Evolutionary conservation across 768 basidiomycete genomes (phyloP), one percentile per base, ranked within the genome.

Genomic region (Russula ochroleuca): DNA sequence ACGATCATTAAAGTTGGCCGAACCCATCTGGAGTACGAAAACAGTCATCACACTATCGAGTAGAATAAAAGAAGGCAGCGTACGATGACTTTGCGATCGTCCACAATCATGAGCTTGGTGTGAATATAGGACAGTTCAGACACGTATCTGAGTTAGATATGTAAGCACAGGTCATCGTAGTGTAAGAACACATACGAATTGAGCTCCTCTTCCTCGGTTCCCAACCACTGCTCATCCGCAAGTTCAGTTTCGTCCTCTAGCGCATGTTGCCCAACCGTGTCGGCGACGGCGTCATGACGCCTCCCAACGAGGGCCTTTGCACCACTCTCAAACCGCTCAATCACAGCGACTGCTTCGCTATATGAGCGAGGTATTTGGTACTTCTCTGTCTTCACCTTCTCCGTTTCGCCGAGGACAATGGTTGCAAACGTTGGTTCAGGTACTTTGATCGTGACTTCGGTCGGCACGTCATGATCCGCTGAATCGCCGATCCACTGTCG

Each of bases 81-180:
- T 68, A 92, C 91, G 67, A 98, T 92, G 49, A 97, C 94, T 40
- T 86, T 80, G 37, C 84, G 80, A 71, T 98, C 95, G 70, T 97
- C 95, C 40, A 97, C 92, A 58, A 96, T 91, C 94, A 97, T 96
- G 28, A 96, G 73, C 78, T 94, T 94, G 25, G 84, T 85, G 72
- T 94, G 92, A 63, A 94, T 92, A 69, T 93, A 93, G 23, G 88
- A 75, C 68, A 89, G 66, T 75, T 92, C 88, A n/a, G 87, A 85
- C 21, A 91, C 84, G 74, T 91, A 92, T 58, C 88, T 88, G 14
- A 43, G 37, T 21, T 70, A 68, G 53, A 75, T 77, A 10, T 72
- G 21, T 35, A 17, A 37, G 41, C 45, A 35, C 21, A 37, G 23
- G 7, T 25, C n/a, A 15, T 28, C 38, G 25, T 38, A 17, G 10